phyloP scores from a whole-genome alignment of 192 early-diverging fungal genomes.

The Chytriomyces confervae region DNA sequence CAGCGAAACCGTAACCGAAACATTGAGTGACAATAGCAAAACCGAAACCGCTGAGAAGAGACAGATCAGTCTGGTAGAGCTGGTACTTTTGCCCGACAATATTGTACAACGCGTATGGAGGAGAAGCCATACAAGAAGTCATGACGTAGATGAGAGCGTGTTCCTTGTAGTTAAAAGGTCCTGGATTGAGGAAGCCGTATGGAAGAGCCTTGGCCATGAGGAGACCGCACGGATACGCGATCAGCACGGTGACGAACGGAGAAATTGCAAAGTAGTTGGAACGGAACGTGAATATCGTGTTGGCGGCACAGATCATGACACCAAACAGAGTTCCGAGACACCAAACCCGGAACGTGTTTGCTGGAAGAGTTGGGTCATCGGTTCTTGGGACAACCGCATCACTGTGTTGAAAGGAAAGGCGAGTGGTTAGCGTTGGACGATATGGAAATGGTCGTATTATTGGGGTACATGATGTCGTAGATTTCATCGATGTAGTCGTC shows the following conservation, averaged over 20 bases:
- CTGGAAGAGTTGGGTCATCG: slow-evolving; percentile 66
- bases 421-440: no score
- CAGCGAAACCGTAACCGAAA: slow-evolving; percentile 74
- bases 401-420: background rate
- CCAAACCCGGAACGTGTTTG: slow-evolving; percentile 76
- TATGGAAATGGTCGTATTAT: no score
- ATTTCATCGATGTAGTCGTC: no score
- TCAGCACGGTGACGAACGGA: slow-evolving; percentile 45
- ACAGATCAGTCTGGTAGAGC: slow-evolving; percentile 10
- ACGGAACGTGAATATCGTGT: slow-evolving; percentile 44
- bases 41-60: slow-evolving; percentile 29
- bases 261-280: slow-evolving; percentile 39
- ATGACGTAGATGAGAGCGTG: slow-evolving; percentile 74
- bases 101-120: slow-evolving; percentile 56
- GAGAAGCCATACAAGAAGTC: background rate
- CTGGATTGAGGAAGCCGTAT: slow-evolving; percentile 20
- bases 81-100: slow-evolving; percentile 34
- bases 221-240: slow-evolving; percentile 74
- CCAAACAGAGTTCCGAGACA: slow-evolving; percentile 71
- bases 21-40: slow-evolving; percentile 71
- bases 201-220: slow-evolving; percentile 70
- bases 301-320: slow-evolving; percentile 17
- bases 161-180: slow-evolving; percentile 71
- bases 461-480: no score
- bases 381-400: slow-evolving; percentile 63